Evolutionary conservation across 805 yeast genomes (phyloP).

Genomic region (Yamadazyma endophytica): DNA sequence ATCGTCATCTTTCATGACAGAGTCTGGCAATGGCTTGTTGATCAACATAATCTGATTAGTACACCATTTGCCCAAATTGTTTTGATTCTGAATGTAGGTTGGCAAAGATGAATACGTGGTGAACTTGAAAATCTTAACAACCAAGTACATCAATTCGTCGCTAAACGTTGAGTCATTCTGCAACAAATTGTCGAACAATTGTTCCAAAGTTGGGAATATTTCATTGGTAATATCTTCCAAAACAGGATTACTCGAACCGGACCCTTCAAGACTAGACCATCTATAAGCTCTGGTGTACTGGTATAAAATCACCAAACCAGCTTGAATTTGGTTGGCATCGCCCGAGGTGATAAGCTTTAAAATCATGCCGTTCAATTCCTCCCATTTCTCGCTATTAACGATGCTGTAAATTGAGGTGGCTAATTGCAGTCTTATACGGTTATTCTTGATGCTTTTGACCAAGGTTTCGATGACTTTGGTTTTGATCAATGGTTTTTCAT

Average conservation of each 20-base stretch:
- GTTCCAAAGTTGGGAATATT: slow-evolving; percentile 35
- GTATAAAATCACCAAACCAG: slow-evolving; percentile 36
- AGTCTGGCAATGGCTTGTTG: slow-evolving; percentile 34
- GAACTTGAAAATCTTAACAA: slow-evolving; percentile 38
- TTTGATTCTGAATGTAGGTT: slow-evolving; percentile 29
- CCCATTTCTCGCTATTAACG: slow-evolving; percentile 46
- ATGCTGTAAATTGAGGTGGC: slow-evolving; percentile 55
- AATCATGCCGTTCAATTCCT: slow-evolving; percentile 28
- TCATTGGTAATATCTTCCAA: slow-evolving; percentile 33
- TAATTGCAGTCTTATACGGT: slow-evolving; percentile 49
- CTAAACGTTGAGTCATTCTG: slow-evolving; percentile 14
- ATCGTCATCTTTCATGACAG: slow-evolving; percentile 27
- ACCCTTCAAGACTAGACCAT: slow-evolving; percentile 44
- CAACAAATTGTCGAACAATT: slow-evolving; percentile 24
- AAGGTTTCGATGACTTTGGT: slow-evolving; percentile 39
- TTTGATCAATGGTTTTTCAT: slow-evolving; percentile 41
- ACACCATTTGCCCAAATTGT: slow-evolving; percentile 39
- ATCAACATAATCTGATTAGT: slow-evolving; percentile 34
- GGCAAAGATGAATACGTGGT: slow-evolving; percentile 36
- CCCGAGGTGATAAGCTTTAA: slow-evolving; percentile 34
- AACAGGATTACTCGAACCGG: slow-evolving; percentile 29
- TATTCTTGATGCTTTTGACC: slow-evolving; percentile 28
- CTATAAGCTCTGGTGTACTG: slow-evolving; percentile 40
- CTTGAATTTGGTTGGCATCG: slow-evolving; percentile 33
- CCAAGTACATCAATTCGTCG: slow-evolving; percentile 37